Conservation (phyloP, 2,329 filamentous ascomycete genomes). For the Emericellopsis cladophorae region DNA sequence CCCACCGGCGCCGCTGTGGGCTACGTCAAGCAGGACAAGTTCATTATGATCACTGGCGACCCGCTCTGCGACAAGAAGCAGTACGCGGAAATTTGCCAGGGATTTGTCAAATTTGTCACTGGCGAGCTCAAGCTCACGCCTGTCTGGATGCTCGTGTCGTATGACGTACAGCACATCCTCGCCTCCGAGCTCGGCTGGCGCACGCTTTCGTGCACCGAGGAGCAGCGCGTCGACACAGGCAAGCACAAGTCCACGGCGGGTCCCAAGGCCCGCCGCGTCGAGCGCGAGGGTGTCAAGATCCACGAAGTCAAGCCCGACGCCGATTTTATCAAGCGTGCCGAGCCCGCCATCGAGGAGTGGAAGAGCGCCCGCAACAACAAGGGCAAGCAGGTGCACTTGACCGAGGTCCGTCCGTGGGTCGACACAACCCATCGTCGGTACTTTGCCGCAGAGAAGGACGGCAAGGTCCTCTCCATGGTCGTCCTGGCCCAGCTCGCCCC, state of each 20-base stretch:
- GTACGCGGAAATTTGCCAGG: conserved; percentile 58
- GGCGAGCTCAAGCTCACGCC: conserved; percentile 60
- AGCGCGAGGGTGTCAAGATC: conserved; percentile 75
- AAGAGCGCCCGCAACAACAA: conserved; percentile 52
- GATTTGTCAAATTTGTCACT: conserved; percentile 64
- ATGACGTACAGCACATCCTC: conserved; percentile 66
- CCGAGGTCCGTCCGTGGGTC: conserved; percentile 80
- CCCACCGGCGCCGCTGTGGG: conserved; percentile 73
- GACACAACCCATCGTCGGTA: conserved; percentile 76
- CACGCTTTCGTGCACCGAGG: conserved; percentile 75
- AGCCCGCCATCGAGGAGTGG: conserved; percentile 70
- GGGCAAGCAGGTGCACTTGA: conserved; percentile 78
- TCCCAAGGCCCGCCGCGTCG: conserved; percentile 67
- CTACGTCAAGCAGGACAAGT: conserved; percentile 64
- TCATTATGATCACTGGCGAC: conserved; percentile 75
- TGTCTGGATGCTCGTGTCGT: conserved; percentile 79
- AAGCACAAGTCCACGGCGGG: conserved; percentile 49
- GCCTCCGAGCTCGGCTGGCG: conserved; percentile 76
- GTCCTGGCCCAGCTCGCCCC: conserved; percentile 73
- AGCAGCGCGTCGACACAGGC: conserved; percentile 75
- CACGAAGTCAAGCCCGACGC: conserved; percentile 58
- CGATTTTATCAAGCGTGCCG: conserved; percentile 55
- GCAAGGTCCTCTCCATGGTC: conserved; percentile 64
- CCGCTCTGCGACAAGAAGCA: conserved; percentile 74
- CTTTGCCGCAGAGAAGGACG: conserved; percentile 66